Conservation (phyloP, 495 filamentous ascomycete genomes). For the Trichoderma orchidacearum region DNA sequence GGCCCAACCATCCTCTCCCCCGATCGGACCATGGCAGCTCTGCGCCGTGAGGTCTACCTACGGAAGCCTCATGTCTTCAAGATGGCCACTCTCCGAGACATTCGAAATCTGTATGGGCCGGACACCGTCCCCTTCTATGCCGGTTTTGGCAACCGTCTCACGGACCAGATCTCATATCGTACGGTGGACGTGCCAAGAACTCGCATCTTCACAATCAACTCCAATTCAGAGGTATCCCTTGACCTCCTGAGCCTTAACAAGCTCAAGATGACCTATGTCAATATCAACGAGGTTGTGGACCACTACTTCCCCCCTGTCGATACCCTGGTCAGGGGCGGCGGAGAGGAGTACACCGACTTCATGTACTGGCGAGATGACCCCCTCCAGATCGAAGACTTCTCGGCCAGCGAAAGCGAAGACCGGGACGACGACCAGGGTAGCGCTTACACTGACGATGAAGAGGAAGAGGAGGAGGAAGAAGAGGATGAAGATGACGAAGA, state of each 20-base stretch:
- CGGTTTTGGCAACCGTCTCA: slow-evolving; percentile 92
- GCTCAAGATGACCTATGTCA: slow-evolving; percentile 92
- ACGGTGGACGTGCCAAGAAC: slow-evolving; percentile 88
- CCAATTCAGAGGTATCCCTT: slow-evolving; percentile 88
- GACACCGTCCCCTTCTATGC: slow-evolving; percentile 83
- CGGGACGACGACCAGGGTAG: slow-evolving; percentile 25
- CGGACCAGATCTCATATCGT: slow-evolving; percentile 90
- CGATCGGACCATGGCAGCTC: slow-evolving; percentile 89
- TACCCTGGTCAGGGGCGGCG: slow-evolving; percentile 60
- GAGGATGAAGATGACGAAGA: slow-evolving; percentile 39
- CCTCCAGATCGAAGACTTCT: slow-evolving; percentile 64
- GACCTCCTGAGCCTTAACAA: slow-evolving; percentile 85
- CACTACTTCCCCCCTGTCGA: slow-evolving; percentile 88
- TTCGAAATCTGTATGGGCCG: slow-evolving; percentile 71
- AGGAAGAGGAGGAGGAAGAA: slow-evolving; percentile 36
- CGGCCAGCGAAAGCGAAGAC: slow-evolving; percentile 56
- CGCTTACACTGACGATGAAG: slow-evolving; percentile 23
- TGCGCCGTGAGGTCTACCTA: slow-evolving; percentile 87
- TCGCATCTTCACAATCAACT: slow-evolving; percentile 98
- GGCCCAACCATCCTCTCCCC: slow-evolving; percentile 92
- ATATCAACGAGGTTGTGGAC: slow-evolving; percentile 90
- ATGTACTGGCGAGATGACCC: slow-evolving; percentile 73
- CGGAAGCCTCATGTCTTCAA: slow-evolving; percentile 98
- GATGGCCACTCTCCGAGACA: slow-evolving; percentile 94
- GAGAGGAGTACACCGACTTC: slow-evolving; percentile 81